Evolutionary conservation across 1,284 basidiomycete genomes (phyloP).

Genomic region (Grifola frondosa): DNA sequence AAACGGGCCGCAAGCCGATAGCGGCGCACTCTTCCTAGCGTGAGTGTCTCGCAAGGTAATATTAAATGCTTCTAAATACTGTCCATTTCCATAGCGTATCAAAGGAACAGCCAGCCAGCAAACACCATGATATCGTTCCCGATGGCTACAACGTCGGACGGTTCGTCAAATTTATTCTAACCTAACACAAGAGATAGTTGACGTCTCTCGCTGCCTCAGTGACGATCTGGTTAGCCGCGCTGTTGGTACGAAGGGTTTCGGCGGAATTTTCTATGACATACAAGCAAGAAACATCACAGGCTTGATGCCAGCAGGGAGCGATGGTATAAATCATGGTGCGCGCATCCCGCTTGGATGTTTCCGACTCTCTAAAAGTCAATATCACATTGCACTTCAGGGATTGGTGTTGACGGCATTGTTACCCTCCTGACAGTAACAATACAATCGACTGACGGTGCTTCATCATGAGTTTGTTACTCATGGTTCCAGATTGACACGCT

Average conservation of each 20-base stretch:
- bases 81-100: slow-evolving; percentile 43
- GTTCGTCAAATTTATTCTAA: slow-evolving; percentile 21
- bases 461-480: too few relatives aligned
- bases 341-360: background rate
- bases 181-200: too few relatives aligned
- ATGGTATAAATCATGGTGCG: slow-evolving; percentile 39
- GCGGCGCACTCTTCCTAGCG: slow-evolving; percentile 67
- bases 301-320: slow-evolving; percentile 33
- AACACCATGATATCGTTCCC: slow-evolving; percentile 47
- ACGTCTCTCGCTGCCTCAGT: slow-evolving; percentile 28
- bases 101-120: slow-evolving; percentile 44
- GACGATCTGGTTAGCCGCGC: slow-evolving; percentile 43
- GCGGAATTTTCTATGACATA: slow-evolving; percentile 47
- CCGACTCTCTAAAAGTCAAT: too few relatives aligned
- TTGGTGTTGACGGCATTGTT: slow-evolving; percentile 13
- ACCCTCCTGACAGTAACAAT: slow-evolving; percentile 13
- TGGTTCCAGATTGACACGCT: too few relatives aligned
- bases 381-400: slow-evolving; percentile 1
- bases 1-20: slow-evolving; percentile 56
- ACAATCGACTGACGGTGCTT: background rate
- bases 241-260: slow-evolving; percentile 38
- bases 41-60: slow-evolving; percentile 34
- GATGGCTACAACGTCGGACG: slow-evolving; percentile 54
- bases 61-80: background rate
- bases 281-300: slow-evolving; percentile 37